A percentile compares a stretch with the other conserved stretches of the same genome.
phyloP scores from a whole-genome alignment of 139 green algal species.

The Raphidocelis subcapitata region DNA sequence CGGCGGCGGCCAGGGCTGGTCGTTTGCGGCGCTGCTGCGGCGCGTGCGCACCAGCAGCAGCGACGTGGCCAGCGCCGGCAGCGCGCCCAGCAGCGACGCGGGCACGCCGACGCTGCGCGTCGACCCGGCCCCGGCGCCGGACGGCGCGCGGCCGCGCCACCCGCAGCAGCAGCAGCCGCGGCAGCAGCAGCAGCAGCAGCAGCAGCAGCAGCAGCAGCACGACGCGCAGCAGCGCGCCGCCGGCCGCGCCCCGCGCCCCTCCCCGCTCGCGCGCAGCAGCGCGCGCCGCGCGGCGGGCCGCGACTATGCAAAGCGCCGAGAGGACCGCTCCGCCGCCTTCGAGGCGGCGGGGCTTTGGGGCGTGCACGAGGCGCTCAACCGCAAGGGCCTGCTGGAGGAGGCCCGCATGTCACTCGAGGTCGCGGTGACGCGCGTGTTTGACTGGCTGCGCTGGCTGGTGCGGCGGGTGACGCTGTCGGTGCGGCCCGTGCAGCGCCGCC shows the following conservation, averaged over 20 bases:
- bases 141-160: neutral
- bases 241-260: neutral
- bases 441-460: slow-evolving; percentile 30
- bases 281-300: neutral
- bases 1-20: too few species aligned
- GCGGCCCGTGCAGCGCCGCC: neutral
- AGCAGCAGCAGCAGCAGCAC: slow-evolving; percentile 10
- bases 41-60: neutral
- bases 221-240: neutral
- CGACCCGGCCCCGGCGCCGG: neutral
- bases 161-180: neutral
- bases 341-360: slow-evolving; percentile 21
- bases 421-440: slow-evolving; percentile 51
- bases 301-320: slow-evolving; percentile 8
- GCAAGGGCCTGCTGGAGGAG: slow-evolving; percentile 38
- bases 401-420: slow-evolving; percentile 53
- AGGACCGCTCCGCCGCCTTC: slow-evolving; percentile 45
- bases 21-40: neutral
- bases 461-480: slow-evolving; percentile 9
- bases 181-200: slow-evolving; percentile 4
- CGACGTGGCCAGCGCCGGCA: neutral
- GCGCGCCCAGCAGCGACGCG: neutral
- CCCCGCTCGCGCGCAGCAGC: neutral
- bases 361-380: slow-evolving; percentile 1
- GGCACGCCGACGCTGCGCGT: neutral